Base-by-base conservation (phyloP, 495 filamentous ascomycete species). In the Acidomyces sp. region DNA sequence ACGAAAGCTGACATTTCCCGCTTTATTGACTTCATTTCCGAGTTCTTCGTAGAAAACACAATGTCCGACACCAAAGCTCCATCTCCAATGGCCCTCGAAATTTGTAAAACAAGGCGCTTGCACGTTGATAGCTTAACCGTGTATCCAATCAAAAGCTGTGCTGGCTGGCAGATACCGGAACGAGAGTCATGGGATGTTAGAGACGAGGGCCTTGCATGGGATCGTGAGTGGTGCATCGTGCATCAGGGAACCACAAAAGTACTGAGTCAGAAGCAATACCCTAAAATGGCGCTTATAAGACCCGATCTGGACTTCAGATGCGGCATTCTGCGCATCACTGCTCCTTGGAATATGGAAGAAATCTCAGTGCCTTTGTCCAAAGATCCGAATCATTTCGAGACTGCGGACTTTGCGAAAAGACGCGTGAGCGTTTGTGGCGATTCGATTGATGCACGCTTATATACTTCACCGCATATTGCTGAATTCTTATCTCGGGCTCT, bases 211-310 rank as follows among this genome's bases (percentile, higher is more conserved):
- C 62, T 95, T 4, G 80, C 77, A 13, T 93, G 86, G 86, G 87
- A 95, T 57, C 65, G 86, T 36, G 87, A 95, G 60, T 95, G 87
- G 87, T 93, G 85, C 54, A 60, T 95, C 12, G 70, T 95, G 12
- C 85, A 93, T 55, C 74, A 78, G 52, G 81, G 83, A 6, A 86
- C 84, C 2, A 77, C 77, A 0, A 72, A 72, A 33, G 82, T 77
- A 0, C 60, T 95, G 34, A 87, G 70, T 46, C 85, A 92, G 55
- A 93, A 93, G 59, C 65, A 72, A 40, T 76, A 92, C 53, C 82
- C 83, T 2, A 69, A 65, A 13, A 93, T 95, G 85, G 77, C 82
- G 3, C 68, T 93, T 9, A 70, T 95, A 28, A 65, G 70, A 26
- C 84, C 87, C 3, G 53, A 37, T 1, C 61, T 93, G 15, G 79